Conservation (phyloP, 305 asterid genomes). For the Rubia peregrina region DNA sequence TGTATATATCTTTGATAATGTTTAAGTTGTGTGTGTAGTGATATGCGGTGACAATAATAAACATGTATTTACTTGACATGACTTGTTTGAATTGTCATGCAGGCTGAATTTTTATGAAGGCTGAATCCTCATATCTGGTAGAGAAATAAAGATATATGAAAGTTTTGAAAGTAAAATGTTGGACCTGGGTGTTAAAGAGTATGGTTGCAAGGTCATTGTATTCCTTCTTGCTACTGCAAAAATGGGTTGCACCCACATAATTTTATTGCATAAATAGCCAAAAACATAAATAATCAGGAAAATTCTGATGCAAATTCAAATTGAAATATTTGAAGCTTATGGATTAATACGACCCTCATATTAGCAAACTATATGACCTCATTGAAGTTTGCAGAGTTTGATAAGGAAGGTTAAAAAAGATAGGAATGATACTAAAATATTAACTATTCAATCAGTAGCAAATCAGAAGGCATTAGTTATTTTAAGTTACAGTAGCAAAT, state of each 20-base stretch:
- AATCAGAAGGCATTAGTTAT: neutral
- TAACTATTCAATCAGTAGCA: neutral
- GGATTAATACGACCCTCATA: neutral
- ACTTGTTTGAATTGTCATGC: too few relatives aligned
- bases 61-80: too few relatives aligned
- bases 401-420: neutral
- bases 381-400: neutral
- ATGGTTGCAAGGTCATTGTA: slow-evolving; percentile 97
- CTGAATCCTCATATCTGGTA: neutral
- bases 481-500: too few relatives aligned
- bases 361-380: neutral
- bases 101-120: too few relatives aligned
- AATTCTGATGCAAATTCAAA: neutral
- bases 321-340: neutral
- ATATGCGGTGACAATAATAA: too few relatives aligned
- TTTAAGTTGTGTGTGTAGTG: too few relatives aligned
- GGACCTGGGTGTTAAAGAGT: slow-evolving; percentile 95
- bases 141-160: neutral
- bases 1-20: too few relatives aligned
- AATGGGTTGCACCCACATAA: slow-evolving; percentile 53
- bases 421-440: neutral
- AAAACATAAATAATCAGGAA: slow-evolving; percentile 3
- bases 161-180: slow-evolving; percentile 16
- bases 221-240: slow-evolving; percentile 60
- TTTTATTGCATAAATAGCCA: neutral